Percentiles rank a stretch among this genome's conserved stretches.
Conservation (phyloP, 352 stramenopile genomes). For the Pythium volutum region DNA sequence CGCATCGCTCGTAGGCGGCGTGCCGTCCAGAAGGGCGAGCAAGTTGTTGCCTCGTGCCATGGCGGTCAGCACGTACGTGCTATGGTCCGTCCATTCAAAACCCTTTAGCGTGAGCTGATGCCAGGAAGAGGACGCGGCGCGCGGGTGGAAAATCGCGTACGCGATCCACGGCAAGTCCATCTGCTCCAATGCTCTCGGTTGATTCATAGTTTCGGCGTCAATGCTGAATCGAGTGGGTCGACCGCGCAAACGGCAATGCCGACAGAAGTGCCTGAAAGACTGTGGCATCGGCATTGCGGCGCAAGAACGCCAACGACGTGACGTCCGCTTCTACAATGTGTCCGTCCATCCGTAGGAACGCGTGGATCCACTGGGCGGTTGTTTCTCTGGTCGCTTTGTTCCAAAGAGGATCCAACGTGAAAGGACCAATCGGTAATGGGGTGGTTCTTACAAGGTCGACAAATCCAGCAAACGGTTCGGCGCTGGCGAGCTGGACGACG, state of each 20-base stretch:
- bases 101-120: no score
- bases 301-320: background rate
- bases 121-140: background rate
- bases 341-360: background rate
- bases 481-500: no score
- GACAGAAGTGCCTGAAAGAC: background rate
- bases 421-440: no score
- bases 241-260: background rate
- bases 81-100: background rate
- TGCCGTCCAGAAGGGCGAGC: background rate
- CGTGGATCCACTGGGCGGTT: no score
- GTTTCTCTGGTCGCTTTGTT: no score
- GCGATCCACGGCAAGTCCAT: background rate
- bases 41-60: constrained; percentile 2
- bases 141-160: constrained; percentile 2
- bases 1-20: background rate
- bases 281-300: background rate
- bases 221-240: background rate
- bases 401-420: no score
- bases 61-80: background rate
- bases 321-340: background rate
- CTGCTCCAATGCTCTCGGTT: background rate
- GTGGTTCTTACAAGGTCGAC: no score
- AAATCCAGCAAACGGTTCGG: no score
- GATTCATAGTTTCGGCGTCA: background rate